Evolutionary conservation across 345 rosid species (phyloP), one percentile per base, ranked within the genome.

Genomic region (Eucalyptus curtisii): DNA sequence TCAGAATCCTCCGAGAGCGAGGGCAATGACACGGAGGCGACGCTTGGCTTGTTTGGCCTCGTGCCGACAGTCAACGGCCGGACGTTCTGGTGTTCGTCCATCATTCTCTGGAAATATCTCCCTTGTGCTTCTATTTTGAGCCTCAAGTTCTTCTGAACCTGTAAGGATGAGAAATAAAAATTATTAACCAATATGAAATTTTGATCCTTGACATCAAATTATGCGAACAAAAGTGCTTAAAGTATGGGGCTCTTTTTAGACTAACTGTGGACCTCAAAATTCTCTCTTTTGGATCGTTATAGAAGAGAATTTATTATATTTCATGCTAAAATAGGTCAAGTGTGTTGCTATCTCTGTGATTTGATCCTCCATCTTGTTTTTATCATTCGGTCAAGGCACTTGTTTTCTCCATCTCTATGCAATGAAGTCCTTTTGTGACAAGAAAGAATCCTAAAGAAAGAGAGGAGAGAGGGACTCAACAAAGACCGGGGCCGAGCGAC

Each of bases 61-160:
- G 25, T 86, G n/a, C 47, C 30, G 81, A 89, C 91, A 9, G 66
- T 88, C 13, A 87, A 48, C 59, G 82, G 27, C 22, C 88, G 33
- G 59, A 86, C 87, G 86, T 87, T 90, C 55, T 86, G 89, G 11
- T 89, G 89, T 59, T 91, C 93, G 6, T 91, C 93, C 30, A 89
- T 87, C 33, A 91, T 85, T 91, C 93, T 92, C 52, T 92, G 94
- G 2, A 93, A 89, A 93, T 89, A 95, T 90, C 94, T 93, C 80
- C 55, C 87, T 87, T 95, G 98, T 7, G 96, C 94, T 91, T 95
- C 95, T 9, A 93, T 90, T 89, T 94, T 95, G 17, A 87, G 90
- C 93, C 91, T 95, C 90, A 95, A 88, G 84, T 91, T 93, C 90
- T 91, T 91, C 79, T 92, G 95, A 49, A 92, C 94, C 97, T 87